These are phyloP conservation scores for Sinapis alba DNA, from an alignment of 441 rosid species.

Conservation along the genomic window DNA sequence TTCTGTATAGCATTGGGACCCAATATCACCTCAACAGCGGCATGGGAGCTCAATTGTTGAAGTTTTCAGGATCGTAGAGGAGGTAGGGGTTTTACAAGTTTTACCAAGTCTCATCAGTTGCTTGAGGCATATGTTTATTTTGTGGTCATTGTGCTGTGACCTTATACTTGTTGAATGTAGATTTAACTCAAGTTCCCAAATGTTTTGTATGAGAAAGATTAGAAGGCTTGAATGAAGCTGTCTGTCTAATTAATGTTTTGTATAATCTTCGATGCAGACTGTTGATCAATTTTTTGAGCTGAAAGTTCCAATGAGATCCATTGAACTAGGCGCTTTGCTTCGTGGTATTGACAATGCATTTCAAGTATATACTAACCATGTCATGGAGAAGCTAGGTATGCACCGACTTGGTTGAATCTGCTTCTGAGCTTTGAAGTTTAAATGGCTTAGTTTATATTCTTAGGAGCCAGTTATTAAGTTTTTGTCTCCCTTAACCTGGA, in stretches of 20 bases:
- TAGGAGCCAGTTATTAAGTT: slow-evolving; percentile 5
- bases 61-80: slow-evolving; percentile 96
- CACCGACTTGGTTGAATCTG: slow-evolving; percentile 5
- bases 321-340: slow-evolving; percentile 72
- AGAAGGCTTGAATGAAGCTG: slow-evolving; percentile 12
- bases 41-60: slow-evolving; percentile 97
- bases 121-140: slow-evolving; percentile 8
- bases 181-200: background rate
- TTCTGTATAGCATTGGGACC: slow-evolving; percentile 81
- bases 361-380: slow-evolving; percentile 86
- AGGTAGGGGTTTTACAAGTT: slow-evolving; percentile 51
- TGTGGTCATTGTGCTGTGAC: background rate
- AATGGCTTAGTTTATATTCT: background rate
- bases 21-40: slow-evolving; percentile 94
- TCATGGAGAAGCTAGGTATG: slow-evolving; percentile 78
- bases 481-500: slow-evolving; percentile 1
- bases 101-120: slow-evolving; percentile 1
- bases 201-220: background rate
- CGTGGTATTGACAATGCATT: slow-evolving; percentile 95
- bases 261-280: slow-evolving; percentile 70
- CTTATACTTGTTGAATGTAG: background rate
- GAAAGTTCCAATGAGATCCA: slow-evolving; percentile 89
- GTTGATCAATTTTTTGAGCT: slow-evolving; percentile 93
- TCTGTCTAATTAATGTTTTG: slow-evolving; percentile 22
- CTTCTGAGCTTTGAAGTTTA: slow-evolving; percentile 14